Evolutionary conservation across 2,329 filamentous ascomycete species (phyloP), one percentile per base, ranked within the genome.

Genomic region (Fusarium virguliforme): DNA sequence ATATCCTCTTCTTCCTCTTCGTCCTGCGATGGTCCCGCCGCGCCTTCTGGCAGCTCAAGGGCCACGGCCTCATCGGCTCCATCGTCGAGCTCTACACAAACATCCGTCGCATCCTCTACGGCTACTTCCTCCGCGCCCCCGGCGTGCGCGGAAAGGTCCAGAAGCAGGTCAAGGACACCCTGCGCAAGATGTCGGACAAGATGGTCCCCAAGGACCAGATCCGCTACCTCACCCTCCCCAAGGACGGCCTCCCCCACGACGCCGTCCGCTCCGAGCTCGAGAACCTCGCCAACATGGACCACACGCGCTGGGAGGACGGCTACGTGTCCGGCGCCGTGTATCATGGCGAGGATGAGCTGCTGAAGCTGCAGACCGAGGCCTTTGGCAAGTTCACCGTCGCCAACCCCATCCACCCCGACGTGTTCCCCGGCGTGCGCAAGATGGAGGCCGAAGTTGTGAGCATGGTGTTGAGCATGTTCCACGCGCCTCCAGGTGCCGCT

Each of bases 371-470:
- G 84, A 93, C 93, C 6, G 94, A 98, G 79, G 95, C 96, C 0
- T 98, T 95, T 85, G 92, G 93, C 72, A 92, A 93, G 81, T 99
- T 99, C 80, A 95, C 94, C 56, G 96, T 99, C 32, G 89, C 94
- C 40, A 99, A 99, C 81, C 96, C 96, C 4, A 96, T 99, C 74
- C 96, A 99, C 81, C 96, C 96, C 7, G 96, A 99, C 83, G 95
- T 99, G 46, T 99, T 99, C 83, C 96, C 96, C 15, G 96, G 95
- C 30, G 95, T 99, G 58, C 88, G 96, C 76, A 99, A 99, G 88
- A 99, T 99, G 96, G 96, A 99, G 85, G 95, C 96, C 48, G 96
- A 99, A 84, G 86, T 99, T 68, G 96, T 99, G 58, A 92, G 95
- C 72, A 99, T 99, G 95, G 94, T 97, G 32, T 85, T 97, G 67